Evolutionary conservation across 78 protist species (phyloP).

Genomic region (Bodo saltans): DNA sequence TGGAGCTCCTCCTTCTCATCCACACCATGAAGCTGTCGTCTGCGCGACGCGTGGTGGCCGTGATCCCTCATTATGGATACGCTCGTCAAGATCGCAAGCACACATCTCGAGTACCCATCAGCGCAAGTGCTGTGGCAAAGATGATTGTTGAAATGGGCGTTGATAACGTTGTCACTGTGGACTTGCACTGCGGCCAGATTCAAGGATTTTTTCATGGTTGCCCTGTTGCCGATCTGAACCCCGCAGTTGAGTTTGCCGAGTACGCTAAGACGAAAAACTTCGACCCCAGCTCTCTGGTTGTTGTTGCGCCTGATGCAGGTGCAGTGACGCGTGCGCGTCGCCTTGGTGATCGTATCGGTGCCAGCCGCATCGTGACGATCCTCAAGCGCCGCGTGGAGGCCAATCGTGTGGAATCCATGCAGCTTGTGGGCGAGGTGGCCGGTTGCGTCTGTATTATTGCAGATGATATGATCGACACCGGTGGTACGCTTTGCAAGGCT

Average conservation of each 20-base stretch:
- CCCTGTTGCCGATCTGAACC: constrained; percentile 59
- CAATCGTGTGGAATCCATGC: constrained; percentile 6
- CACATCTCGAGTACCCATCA: constrained; percentile 68
- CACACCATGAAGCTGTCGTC: constrained; percentile 60
- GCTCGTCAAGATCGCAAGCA: constrained; percentile 76
- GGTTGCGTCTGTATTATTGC: constrained; percentile 37
- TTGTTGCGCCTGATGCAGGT: constrained; percentile 58
- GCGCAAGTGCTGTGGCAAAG: constrained; percentile 62
- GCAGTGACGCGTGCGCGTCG: constrained; percentile 41
- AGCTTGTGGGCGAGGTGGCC: constrained; percentile 47
- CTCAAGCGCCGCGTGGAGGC: constrained; percentile 34
- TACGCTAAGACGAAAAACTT: constrained; percentile 4
- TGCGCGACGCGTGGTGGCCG: constrained; percentile 58
- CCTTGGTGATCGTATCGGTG: constrained; percentile 6
- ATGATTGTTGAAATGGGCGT: constrained; percentile 60
- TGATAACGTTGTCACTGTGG: constrained; percentile 64
- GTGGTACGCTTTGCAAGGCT: constrained; percentile 45
- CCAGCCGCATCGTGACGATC: constrained; percentile 40
- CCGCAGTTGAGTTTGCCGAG: constrained; percentile 30
- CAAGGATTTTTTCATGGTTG: constrained; percentile 71
- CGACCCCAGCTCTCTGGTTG: not conserved
- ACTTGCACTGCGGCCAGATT: constrained; percentile 77
- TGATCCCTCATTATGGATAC: constrained; percentile 49
- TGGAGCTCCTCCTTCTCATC: constrained; percentile 71
- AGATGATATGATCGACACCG: constrained; percentile 71